Evolutionary conservation across 2,329 filamentous ascomycete genomes (phyloP), one percentile per base, ranked within the genome.

Genomic region (Penicillium sp.): DNA sequence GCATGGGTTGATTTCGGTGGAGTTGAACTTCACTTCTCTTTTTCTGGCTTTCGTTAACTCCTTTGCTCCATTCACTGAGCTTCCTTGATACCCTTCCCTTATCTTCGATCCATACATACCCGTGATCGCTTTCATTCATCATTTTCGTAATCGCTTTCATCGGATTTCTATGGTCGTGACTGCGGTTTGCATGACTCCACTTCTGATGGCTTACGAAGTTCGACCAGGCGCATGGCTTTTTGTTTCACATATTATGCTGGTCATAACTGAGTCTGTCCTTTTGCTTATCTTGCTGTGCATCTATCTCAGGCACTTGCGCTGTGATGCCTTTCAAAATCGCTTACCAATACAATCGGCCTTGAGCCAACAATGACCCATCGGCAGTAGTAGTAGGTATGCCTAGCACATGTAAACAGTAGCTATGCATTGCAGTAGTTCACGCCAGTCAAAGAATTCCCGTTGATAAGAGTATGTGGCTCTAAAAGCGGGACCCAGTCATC

Each of bases 61-160:
- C 39, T 46, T 34, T 43, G 28, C 40, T 36, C 38, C 39, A 27
- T 43, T 28, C 34, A 45, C 31, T 46, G 43, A 49, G 38, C 30
- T 49, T 42, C 41, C 48, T 53, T 50, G 46, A 56, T 52, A 56
- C 48, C 55, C 49, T 41, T 39, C 41, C 22, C 41, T 48, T 53
- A 35, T 36, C 49, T 40, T 48, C 52, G 49, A 46, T 29, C 42
- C 50, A 54, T 60, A 57, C 55, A 58, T 60, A 54, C 19, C 38
- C 29, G 27, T 31, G 25, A 14, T 18, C 13, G 33, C 42, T 36
- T 39, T 39, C 31, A 31, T 45, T 49, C 47, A 33, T 40, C 29
- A 31, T 36, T 51, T 50, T 36, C 35, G 49, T 39, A 34, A 41
- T 46, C 50, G 44, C 54, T 48, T 50, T 53, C 46, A 53, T 31